Evolutionary conservation across 441 rosid genomes (phyloP), one percentile per base, ranked within the genome.

Genomic region (Adansonia madagascariensis): DNA sequence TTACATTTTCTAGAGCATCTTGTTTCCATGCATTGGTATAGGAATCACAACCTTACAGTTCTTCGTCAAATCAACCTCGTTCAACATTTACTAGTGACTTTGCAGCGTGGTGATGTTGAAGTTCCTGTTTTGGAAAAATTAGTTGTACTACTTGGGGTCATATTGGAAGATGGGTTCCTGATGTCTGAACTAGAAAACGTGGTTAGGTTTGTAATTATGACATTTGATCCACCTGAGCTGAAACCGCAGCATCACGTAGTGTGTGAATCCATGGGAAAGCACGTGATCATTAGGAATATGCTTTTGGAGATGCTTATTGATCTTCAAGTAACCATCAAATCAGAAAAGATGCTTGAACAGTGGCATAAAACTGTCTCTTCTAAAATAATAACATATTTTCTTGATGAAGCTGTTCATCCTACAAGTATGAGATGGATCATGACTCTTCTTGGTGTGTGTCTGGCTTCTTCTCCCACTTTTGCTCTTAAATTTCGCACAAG

Each of bases 391-490:
- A 90, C 98, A 64, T 97, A 95, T 89, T 97, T 97, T 81, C 98
- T 97, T 67, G 99, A 97, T 84, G 99, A 91, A 90, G 97, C 99
- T 88, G 99, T 91, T 73, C 99, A 97, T 89, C 99, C 99, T 81
- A 97, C 99, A 22, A 94, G 98, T 76, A 97, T 97, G 99, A 95
- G 99, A 89, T 97, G 99, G 99, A 92, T 97, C 86, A 92, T 95
- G 98, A 97, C 99, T 79, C 97, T 97, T 80, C 99, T 97, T 62
- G 99, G 99, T 72, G 97, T 92, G 71, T 94, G 94, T 85, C 95
- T 97, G 77, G 87, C 95, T 80, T 91, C 98, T 82, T 97, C 99
- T 79, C 91, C 93, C 52, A 94, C 98, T 76, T 97, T 97, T 87
- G 87, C 95, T 35, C 94, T 95, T 43, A 95, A 92, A 78, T 97